A percentile compares a stretch with the other conserved stretches of the same genome.
Evolutionary conservation across 768 basidiomycete genomes (phyloP).

Genomic region (Cubamyces lactineus): DNA sequence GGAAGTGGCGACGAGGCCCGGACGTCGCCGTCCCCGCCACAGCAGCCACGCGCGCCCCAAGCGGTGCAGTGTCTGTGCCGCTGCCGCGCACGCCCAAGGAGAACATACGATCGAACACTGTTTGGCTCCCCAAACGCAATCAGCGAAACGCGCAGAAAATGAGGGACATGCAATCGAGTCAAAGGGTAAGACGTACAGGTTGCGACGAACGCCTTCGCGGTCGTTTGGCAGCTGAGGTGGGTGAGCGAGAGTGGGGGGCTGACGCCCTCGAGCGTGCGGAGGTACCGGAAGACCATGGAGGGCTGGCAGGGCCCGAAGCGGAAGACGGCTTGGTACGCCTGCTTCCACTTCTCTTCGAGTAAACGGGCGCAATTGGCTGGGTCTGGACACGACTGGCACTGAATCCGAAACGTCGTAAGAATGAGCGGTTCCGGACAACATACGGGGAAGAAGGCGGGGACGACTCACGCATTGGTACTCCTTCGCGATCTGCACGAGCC

Average conservation of each 20-base stretch:
- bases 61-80: constrained; percentile 64
- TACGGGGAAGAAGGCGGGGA: not conserved
- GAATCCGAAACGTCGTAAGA: not conserved
- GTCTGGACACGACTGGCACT: constrained; percentile 89
- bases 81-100: constrained; percentile 81
- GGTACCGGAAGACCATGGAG: constrained; percentile 90
- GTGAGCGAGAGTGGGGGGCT: constrained; percentile 86
- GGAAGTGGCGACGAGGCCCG: constrained; percentile 82
- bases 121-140: constrained; percentile 2
- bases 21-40: constrained; percentile 59
- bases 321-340: constrained; percentile 85
- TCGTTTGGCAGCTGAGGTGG: constrained; percentile 86
- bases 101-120: constrained; percentile 91
- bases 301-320: constrained; percentile 90
- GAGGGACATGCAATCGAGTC: too few species aligned
- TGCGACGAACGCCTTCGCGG: constrained; percentile 87
- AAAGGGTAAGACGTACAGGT: constrained; percentile 52
- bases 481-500: constrained; percentile 83
- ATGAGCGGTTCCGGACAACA: not conserved
- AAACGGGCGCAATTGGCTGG: constrained; percentile 74
- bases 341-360: constrained; percentile 92
- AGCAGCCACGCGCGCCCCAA: constrained; percentile 64
- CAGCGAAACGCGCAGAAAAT: not conserved
- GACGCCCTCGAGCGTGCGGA: constrained; percentile 87
- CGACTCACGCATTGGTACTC: constrained; percentile 88